These are phyloP conservation scores for Phialophora macrospora DNA, from an alignment of 2,329 filamentous ascomycete genomes.

Conservation along the genomic window DNA sequence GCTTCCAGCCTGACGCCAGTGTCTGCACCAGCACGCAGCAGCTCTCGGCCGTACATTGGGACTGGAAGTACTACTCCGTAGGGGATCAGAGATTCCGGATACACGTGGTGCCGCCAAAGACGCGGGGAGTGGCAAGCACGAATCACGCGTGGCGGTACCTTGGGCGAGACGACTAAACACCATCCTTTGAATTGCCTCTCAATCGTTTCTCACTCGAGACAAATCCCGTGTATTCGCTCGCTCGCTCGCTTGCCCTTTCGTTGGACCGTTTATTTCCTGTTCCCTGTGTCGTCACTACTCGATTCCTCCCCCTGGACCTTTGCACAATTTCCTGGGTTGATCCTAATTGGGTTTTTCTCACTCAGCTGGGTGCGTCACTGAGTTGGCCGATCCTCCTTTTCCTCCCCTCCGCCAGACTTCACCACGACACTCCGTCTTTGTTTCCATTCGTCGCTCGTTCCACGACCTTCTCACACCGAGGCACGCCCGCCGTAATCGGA, in stretches of 20 bases:
- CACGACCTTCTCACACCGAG: slow-evolving; percentile 5
- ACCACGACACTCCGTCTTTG: not conserved
- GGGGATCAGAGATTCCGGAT: too few species aligned
- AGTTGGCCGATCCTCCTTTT: slow-evolving; percentile 16
- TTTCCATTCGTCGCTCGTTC: slow-evolving; percentile 13
- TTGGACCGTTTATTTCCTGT: not conserved
- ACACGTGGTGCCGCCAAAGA: too few species aligned
- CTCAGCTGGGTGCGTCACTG: slow-evolving; percentile 4
- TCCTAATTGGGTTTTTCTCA: not conserved
- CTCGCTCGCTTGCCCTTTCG: not conserved
- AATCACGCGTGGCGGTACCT: not conserved
- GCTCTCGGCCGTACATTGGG: not conserved
- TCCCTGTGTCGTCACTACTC: not conserved
- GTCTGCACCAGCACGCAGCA: not conserved
- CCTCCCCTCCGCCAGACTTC: slow-evolving; percentile 1
- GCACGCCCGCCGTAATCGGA: not conserved
- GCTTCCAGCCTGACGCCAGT: not conserved
- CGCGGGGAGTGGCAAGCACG: not conserved
- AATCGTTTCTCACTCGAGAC: not conserved
- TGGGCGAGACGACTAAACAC: not conserved
- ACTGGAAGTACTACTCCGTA: not conserved
- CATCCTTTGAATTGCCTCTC: not conserved
- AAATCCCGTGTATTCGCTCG: not conserved
- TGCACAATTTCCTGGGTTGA: not conserved
- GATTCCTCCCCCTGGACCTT: not conserved